A percentile compares a stretch with the other conserved stretches of the same genome.
phyloP scores from a whole-genome alignment of 805 yeast species.

The Myxozyma monticola region DNA sequence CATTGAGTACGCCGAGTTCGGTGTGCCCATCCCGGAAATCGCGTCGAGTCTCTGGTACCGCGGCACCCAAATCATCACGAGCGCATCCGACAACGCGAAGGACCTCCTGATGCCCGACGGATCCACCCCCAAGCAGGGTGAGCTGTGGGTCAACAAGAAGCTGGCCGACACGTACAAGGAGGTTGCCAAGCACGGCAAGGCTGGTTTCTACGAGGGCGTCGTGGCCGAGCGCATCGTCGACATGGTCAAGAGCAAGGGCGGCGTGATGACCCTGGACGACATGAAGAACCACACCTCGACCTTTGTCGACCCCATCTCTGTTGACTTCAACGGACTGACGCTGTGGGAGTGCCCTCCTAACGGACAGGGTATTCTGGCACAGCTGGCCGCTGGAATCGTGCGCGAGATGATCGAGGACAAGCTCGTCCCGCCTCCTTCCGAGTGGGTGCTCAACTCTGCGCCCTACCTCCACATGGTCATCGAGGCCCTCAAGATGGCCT shows the following conservation, averaged over 20 bases:
- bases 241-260: conserved; percentile 54
- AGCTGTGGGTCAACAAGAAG: conserved; percentile 51
- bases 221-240: conserved; percentile 64
- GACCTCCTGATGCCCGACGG: conserved; percentile 40
- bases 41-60: conserved; percentile 55
- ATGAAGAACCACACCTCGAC: conserved; percentile 58
- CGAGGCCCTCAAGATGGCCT: conserved; percentile 70
- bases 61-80: conserved; percentile 43
- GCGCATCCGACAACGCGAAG: conserved; percentile 38
- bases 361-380: conserved; percentile 77
- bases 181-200: conserved; percentile 58
- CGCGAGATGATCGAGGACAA: conserved; percentile 52
- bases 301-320: conserved; percentile 62
- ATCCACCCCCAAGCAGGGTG: conserved; percentile 60
- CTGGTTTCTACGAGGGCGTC: conserved; percentile 70
- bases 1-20: conserved; percentile 66
- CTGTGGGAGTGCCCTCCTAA: conserved; percentile 86
- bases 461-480: conserved; percentile 69
- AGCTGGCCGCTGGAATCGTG: conserved; percentile 67
- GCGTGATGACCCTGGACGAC: conserved; percentile 58
- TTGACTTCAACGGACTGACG: conserved; percentile 52
- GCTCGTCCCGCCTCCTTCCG: conserved; percentile 44
- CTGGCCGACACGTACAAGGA: conserved; percentile 55
- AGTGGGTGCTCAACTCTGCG: conserved; percentile 58
- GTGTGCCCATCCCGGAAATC: conserved; percentile 65